These are phyloP conservation scores for Fusarium verrucosum DNA, from an alignment of 2,329 filamentous ascomycete genomes.

Conservation along the genomic window DNA sequence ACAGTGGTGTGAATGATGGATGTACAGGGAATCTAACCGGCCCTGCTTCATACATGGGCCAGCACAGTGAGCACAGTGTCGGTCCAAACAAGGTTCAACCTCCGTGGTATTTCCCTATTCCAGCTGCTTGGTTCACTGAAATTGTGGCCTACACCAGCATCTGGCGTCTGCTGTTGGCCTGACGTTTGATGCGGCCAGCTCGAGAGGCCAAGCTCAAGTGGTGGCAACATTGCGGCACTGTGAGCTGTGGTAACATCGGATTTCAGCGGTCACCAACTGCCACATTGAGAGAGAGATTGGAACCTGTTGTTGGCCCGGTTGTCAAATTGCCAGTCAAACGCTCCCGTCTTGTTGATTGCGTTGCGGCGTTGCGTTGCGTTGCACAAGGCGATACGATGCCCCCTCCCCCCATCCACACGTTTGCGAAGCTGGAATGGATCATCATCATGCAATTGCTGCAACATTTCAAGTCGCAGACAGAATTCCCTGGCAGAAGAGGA, in stretches of 20 bases:
- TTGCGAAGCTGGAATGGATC: constrained; percentile 12
- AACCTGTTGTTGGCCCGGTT: constrained; percentile 12
- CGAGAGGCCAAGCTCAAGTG: background rate
- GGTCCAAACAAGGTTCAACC: constrained; percentile 25
- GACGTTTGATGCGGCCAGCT: constrained; percentile 13
- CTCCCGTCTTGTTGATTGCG: constrained; percentile 7
- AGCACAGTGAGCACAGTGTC: constrained; percentile 29
- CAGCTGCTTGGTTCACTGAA: constrained; percentile 28
- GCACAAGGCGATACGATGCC: constrained; percentile 19
- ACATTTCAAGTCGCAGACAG: background rate
- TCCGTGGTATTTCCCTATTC: constrained; percentile 40
- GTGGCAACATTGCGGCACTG: constrained; percentile 28
- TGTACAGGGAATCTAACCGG: constrained; percentile 35
- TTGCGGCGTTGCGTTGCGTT: constrained; percentile 8
- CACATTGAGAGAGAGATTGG: constrained; percentile 20
- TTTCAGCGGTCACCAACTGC: constrained; percentile 21
- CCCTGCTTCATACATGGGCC: constrained; percentile 19
- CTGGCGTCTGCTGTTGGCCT: background rate
- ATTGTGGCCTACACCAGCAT: background rate
- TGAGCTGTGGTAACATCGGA: constrained; percentile 13
- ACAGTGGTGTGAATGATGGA: constrained; percentile 17
- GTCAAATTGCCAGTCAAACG: constrained; percentile 9
- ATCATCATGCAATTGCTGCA: constrained; percentile 20
- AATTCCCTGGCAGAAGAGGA: constrained; percentile 2
- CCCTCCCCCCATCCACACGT: background rate